Percentiles rank a stretch among this genome's conserved stretches.
Conservation (phyloP, 1,284 basidiomycete genomes). For the Vanrija humicola region DNA sequence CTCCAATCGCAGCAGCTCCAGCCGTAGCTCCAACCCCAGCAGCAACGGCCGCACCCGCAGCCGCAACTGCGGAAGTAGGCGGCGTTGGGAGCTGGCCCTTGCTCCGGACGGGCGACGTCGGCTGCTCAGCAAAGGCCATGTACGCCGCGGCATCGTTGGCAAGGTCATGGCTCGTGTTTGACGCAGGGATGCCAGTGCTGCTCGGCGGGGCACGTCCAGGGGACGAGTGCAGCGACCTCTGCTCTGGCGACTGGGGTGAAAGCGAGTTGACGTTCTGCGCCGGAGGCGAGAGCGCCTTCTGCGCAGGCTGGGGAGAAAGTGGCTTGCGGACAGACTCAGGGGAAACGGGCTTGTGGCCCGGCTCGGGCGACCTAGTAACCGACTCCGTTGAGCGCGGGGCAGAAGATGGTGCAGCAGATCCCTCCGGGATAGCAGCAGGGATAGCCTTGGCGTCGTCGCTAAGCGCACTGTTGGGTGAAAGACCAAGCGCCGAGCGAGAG, state of each 20-base stretch:
- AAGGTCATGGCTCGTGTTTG: conserved; percentile 15
- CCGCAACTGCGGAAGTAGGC: neutral
- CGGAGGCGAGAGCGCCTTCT: neutral
- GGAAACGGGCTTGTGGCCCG: neutral
- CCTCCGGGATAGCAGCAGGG: too few relatives aligned
- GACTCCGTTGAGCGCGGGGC: too few relatives aligned
- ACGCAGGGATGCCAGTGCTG: too few relatives aligned
- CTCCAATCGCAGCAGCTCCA: conserved; percentile 13
- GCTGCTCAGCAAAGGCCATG: conserved; percentile 38
- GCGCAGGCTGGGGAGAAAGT: neutral
- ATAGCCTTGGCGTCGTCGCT: too few relatives aligned
- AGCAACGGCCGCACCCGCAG: neutral
- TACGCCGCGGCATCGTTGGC: conserved; percentile 39
- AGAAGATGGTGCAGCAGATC: too few relatives aligned
- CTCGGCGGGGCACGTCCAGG: too few relatives aligned
- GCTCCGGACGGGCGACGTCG: conserved; percentile 12
- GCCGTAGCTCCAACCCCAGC: neutral
- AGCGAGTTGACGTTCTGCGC: neutral
- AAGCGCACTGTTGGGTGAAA: too few relatives aligned
- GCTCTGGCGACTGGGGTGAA: neutral
- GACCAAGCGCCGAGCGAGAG: too few relatives aligned
- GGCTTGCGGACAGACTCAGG: neutral
- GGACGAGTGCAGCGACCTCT: too few relatives aligned
- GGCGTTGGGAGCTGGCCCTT: conserved; percentile 1
- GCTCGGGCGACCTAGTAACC: too few relatives aligned